Conservation (phyloP, 805 yeast species). For the Wickerhamomyces queroliae region DNA sequence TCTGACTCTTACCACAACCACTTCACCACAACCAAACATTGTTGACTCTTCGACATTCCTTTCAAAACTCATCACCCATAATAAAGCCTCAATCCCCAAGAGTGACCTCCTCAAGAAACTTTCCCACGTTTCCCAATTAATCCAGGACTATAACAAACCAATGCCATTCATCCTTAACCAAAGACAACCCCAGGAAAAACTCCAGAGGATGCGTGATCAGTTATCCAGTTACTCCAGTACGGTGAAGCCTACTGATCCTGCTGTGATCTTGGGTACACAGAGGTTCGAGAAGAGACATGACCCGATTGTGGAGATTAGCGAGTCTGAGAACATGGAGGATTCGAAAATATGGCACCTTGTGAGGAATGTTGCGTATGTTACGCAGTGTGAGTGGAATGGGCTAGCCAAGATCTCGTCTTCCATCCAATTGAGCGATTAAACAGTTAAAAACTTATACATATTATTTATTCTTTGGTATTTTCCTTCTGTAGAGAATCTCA, state of each 20-base stretch:
- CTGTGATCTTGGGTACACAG: slow-evolving; percentile 6
- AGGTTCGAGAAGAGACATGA: slow-evolving; percentile 16
- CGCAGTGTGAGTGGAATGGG: slow-evolving; percentile 1
- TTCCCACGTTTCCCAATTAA: too few relatives aligned
- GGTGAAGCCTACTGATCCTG: too few relatives aligned
- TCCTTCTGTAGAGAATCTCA: too few relatives aligned
- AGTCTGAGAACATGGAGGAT: slow-evolving; percentile 13
- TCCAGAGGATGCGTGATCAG: too few relatives aligned
- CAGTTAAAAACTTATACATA: too few relatives aligned
- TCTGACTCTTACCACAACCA: not conserved
- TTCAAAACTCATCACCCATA: too few relatives aligned
- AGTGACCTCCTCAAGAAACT: too few relatives aligned
- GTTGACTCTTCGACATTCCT: too few relatives aligned
- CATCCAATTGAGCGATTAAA: not conserved
- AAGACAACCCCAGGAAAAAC: slow-evolving; percentile 10
- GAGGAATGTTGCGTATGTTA: slow-evolving; percentile 8
- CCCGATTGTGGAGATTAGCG: slow-evolving; percentile 17
- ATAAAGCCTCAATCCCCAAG: too few relatives aligned
- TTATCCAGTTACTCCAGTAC: too few relatives aligned
- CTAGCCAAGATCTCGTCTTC: not conserved
- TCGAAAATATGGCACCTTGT: slow-evolving; percentile 15
- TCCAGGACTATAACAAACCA: slow-evolving; percentile 8
- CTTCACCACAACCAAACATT: too few relatives aligned
- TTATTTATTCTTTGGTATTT: too few relatives aligned
- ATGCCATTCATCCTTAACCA: slow-evolving; percentile 11